Evolutionary conservation across 2,329 filamentous ascomycete species (phyloP).

Genomic region (Sporothrix curviconia): DNA sequence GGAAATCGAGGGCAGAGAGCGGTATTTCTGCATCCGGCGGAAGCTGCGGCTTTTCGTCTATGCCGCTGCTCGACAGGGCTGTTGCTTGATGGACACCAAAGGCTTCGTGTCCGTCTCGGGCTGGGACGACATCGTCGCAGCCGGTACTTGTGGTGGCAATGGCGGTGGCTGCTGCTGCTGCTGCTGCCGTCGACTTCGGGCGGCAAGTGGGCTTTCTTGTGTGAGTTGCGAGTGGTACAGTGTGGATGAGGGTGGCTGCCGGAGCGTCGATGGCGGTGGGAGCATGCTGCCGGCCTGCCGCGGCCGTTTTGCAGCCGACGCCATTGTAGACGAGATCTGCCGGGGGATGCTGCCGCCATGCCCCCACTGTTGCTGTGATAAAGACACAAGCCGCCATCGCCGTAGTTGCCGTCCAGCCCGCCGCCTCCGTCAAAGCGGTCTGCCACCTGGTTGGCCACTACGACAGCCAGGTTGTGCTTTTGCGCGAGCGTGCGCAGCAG

Average conservation of each 20-base stretch:
- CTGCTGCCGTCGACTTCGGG: slow-evolving; percentile 31
- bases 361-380: slow-evolving; percentile 11
- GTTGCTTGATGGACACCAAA: slow-evolving; percentile 25
- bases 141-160: slow-evolving; percentile 17
- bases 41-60: slow-evolving; percentile 20
- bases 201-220: slow-evolving; percentile 46
- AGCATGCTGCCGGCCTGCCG: slow-evolving; percentile 9
- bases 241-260: slow-evolving; percentile 6
- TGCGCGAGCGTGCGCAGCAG: slow-evolving; percentile 70
- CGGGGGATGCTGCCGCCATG: background rate
- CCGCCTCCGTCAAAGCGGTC: slow-evolving; percentile 61
- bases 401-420: background rate
- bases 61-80: slow-evolving; percentile 32
- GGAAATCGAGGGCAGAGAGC: background rate
- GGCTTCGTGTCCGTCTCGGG: slow-evolving; percentile 15
- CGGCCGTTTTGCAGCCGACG: slow-evolving; percentile 17
- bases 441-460: slow-evolving; percentile 91
- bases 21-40: slow-evolving; percentile 12
- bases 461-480: slow-evolving; percentile 69
- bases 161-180: background rate
- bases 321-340: background rate
- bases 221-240: slow-evolving; percentile 16
- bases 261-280: background rate
- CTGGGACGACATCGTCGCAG: slow-evolving; percentile 34
- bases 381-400: background rate